phyloP scores from a whole-genome alignment of 2,329 filamentous ascomycete genomes.

The Colletotrichum sp. region DNA sequence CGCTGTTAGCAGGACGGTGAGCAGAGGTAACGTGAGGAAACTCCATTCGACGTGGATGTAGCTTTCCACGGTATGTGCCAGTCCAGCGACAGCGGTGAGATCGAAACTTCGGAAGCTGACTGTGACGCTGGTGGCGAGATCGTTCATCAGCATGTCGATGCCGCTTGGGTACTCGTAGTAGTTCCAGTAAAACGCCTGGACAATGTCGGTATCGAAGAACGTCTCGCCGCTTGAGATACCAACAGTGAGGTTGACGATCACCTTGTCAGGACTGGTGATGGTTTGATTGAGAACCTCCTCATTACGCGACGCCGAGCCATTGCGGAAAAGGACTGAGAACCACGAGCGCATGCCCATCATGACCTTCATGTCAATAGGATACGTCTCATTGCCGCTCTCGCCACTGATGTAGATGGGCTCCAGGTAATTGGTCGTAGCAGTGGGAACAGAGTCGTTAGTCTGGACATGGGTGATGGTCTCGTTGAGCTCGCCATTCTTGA shows the following conservation, averaged over 20 bases:
- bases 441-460: slow-evolving; percentile 31
- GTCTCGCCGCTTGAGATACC: slow-evolving; percentile 35
- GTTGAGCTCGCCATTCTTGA: slow-evolving; percentile 30
- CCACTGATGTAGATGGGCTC: slow-evolving; percentile 25
- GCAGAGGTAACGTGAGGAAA: slow-evolving; percentile 35
- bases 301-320: slow-evolving; percentile 32
- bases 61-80: slow-evolving; percentile 30
- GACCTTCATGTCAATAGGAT: slow-evolving; percentile 29
- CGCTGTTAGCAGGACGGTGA: slow-evolving; percentile 32
- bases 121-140: slow-evolving; percentile 38
- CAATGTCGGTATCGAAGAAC: slow-evolving; percentile 39
- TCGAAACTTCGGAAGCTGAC: slow-evolving; percentile 35
- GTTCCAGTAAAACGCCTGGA: slow-evolving; percentile 44
- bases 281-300: slow-evolving; percentile 28
- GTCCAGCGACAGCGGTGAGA: slow-evolving; percentile 31
- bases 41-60: slow-evolving; percentile 40
- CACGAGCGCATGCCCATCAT: slow-evolving; percentile 35
- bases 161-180: slow-evolving; percentile 40
- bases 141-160: slow-evolving; percentile 36
- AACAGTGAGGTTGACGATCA: slow-evolving; percentile 36
- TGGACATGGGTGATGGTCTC: slow-evolving; percentile 25
- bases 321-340: slow-evolving; percentile 33
- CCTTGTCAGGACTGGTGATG: slow-evolving; percentile 25
- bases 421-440: slow-evolving; percentile 1
- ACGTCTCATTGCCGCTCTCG: slow-evolving; percentile 16